phyloP scores from a whole-genome alignment of 768 basidiomycete genomes.

The Ramaria sp. region DNA sequence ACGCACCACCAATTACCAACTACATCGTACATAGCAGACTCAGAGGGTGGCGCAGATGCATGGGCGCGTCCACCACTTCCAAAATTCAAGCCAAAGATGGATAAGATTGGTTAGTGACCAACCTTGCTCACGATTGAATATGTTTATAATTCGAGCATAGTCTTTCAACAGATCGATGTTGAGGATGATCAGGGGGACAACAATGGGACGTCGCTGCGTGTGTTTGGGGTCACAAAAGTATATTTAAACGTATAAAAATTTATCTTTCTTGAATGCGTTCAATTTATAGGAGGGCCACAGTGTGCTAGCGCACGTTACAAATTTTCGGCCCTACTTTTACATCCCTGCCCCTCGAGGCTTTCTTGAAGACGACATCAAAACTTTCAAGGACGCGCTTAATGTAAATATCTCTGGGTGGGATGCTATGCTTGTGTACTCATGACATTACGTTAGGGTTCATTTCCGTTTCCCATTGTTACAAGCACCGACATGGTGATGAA shows the following conservation, averaged over 20 bases:
- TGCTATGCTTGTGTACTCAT: background rate
- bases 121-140: background rate
- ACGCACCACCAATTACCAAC: background rate
- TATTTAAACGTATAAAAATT: background rate
- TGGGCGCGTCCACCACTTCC: constrained; percentile 61
- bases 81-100: constrained; percentile 44
- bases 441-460: constrained; percentile 19
- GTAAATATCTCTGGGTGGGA: constrained; percentile 31
- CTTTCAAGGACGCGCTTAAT: constrained; percentile 64
- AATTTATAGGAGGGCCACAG: constrained; percentile 67
- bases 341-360: constrained; percentile 82
- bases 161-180: constrained; percentile 95
- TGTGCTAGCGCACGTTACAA: constrained; percentile 71
- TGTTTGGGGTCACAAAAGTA: constrained; percentile 91
- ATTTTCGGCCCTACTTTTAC: constrained; percentile 91
- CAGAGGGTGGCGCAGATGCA: constrained; percentile 66
- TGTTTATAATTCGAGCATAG: constrained; percentile 26
- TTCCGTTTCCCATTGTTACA: constrained; percentile 31
- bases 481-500: constrained; percentile 50
- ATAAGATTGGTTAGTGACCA: constrained; percentile 51
- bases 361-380: constrained; percentile 46
- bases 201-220: constrained; percentile 38
- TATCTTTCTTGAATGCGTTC: background rate
- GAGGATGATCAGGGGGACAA: constrained; percentile 51
- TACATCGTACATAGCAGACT: constrained; percentile 28